A percentile compares a stretch with the other conserved stretches of the same genome.
Conservation (phyloP, 306 rosid species). For the Citrullus mucosospermus region DNA sequence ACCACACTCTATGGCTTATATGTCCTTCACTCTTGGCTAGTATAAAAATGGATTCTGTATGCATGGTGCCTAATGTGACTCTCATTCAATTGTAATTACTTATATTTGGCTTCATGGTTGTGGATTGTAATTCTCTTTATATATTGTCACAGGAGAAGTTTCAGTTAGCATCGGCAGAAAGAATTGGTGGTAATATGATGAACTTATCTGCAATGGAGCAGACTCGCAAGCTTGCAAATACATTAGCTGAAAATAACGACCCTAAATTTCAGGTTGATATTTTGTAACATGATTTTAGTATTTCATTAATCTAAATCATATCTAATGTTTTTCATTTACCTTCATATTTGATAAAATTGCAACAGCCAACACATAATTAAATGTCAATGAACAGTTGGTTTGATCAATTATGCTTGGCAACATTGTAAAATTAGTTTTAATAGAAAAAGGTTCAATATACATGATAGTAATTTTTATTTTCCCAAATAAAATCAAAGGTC, state of each 20-base stretch:
- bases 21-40: background rate
- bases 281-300: constrained; percentile 4
- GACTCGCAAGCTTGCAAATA: constrained; percentile 91
- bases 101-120: background rate
- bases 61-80: background rate
- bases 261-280: constrained; percentile 90
- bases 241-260: constrained; percentile 76
- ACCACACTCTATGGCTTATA: background rate
- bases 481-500: no score
- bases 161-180: constrained; percentile 66
- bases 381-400: background rate
- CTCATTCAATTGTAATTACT: background rate
- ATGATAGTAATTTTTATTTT: no score
- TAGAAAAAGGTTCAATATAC: background rate
- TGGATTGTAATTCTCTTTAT: background rate
- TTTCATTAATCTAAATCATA: constrained; percentile 4
- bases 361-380: background rate
- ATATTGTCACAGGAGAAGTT: constrained; percentile 30
- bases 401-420: background rate
- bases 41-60: background rate
- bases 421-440: background rate
- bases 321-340: background rate
- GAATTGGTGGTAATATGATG: constrained; percentile 53
- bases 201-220: constrained; percentile 84
- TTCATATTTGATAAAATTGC: background rate